Base-by-base conservation (phyloP, 176 grass and related monocot species). In the Oryza brachyantha region DNA sequence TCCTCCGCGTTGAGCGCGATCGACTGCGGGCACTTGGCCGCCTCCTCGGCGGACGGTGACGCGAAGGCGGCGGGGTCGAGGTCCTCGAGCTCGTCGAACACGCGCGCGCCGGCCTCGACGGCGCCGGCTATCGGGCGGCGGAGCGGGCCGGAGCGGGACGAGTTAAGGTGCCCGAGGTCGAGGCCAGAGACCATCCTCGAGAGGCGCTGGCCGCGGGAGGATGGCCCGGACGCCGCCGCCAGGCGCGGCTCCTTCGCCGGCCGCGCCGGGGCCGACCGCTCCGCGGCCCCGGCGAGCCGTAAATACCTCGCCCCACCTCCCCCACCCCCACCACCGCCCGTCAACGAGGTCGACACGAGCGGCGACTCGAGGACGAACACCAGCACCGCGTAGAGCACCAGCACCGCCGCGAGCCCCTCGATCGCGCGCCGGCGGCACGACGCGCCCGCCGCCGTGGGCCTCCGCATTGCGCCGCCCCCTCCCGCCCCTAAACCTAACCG, bases 281-380 rank as follows among this genome's bases (percentile, higher is more conserved):
- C 36, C 48, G 13, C 80, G 68, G n/a, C 8, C 14, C 32, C 76
- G 17, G 45, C 38, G 42, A 79, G 78, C 43, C 71, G 70, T 39
- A 89, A 82, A 35, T 39, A 68, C 64, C 46, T 65, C 5, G 42
- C 58, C 2, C 13, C 35, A 10, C 48, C 12, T 0, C 59, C 39
- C 5, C 31, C 54, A 0, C 77, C 64, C 2, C 50, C 70, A 22
- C 32, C 77, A 5, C 68, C 50, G 10, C 43, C 72, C 9, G 43
- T 1, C 55, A 74, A 16, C 12, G 54, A 40, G n/a, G 28, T 58
- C 79, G 43, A 75, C 34, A 80, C 54, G 62, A 83, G 57, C 24
- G 87, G 87, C 52, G 71, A 86, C 88, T 86, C 84, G 74, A 85
- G 70, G 41, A 73, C 35, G 54, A 86, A 39, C 13, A 86, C 68